Evolutionary conservation across 331 rosid genomes (phyloP).

Genomic region (Pyracantha coccinea): DNA sequence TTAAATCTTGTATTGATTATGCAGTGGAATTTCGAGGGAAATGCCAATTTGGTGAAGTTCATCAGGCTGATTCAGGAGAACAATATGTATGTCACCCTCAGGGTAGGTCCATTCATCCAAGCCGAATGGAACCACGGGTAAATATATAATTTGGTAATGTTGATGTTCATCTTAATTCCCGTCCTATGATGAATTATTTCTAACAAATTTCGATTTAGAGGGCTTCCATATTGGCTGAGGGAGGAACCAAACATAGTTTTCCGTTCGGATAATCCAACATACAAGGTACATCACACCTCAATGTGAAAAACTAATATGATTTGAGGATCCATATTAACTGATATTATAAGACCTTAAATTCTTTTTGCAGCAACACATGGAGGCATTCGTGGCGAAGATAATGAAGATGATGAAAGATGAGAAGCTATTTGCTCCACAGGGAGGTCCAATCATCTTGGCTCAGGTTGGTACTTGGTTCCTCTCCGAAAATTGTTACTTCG

Average conservation of each 20-base stretch:
- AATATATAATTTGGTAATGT: no score
- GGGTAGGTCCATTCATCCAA: slow-evolving; percentile 92
- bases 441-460: slow-evolving; percentile 84
- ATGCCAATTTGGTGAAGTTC: slow-evolving; percentile 62
- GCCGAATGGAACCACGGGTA: slow-evolving; percentile 99
- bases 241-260: slow-evolving; percentile 56
- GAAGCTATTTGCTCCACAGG: slow-evolving; percentile 72
- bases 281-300: slow-evolving; percentile 45
- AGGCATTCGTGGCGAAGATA: slow-evolving; percentile 37
- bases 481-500: background rate
- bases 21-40: slow-evolving; percentile 61
- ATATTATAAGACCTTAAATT: background rate
- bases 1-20: background rate
- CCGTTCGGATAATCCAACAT: slow-evolving; percentile 64
- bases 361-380: slow-evolving; percentile 50
- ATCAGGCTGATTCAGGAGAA: slow-evolving; percentile 29
- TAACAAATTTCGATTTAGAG: slow-evolving; percentile 35
- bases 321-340: background rate
- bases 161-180: background rate
- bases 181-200: background rate
- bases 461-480: slow-evolving; percentile 43
- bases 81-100: slow-evolving; percentile 64
- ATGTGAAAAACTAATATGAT: background rate
- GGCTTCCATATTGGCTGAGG: slow-evolving; percentile 90
- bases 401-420: slow-evolving; percentile 46